Base-by-base conservation (phyloP, 495 filamentous ascomycete genomes). In the Baudoinia panamericana region DNA sequence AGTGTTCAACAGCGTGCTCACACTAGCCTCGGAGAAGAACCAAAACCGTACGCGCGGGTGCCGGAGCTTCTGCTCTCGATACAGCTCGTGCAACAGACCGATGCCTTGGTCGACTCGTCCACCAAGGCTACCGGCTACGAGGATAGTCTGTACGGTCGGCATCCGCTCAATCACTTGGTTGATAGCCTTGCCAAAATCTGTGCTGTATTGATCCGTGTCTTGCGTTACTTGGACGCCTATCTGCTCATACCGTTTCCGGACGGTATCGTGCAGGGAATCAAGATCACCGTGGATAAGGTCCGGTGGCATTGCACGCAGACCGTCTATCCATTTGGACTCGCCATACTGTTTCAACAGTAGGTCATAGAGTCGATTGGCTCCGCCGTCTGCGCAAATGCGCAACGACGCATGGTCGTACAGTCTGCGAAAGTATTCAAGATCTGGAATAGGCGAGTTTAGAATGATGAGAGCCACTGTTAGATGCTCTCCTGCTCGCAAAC, bases 91-190 rank as follows among this genome's bases (percentile, higher is more conserved):
- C 30, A 97, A 67, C 36, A 88, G 78, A 21, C 84, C 85, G 22
- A 97, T 70, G 3, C 77, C 87, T 47, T 96, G 92, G 57, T 97
- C 90, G 5, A 93, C 82, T 20, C 90, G 73, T 2, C 92, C 92
- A 16, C 80, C 83, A 0, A 96, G 69, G 12, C 84, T 79, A 17
- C 88, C 88, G n/a, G 88, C 56, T 20, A 81, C 72, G 22, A 90
- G 64, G 33, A 90, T 65, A 20, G 71, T 60, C 12, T 72, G 48
- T 9, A 36, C 25, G 18, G 30, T 16, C 1, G 47, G 46, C 20
- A 30, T 8, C 8, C 19, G 34, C 27, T 44, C 23, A 5, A 36
- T 15, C 33, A 93, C 71, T 33, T 77, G 75, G 28, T 75, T 73
- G 42, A 93, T 63, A 63, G 69, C 72, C 56, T 87, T 87, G 20